These are phyloP conservation scores for Cyberlindnera meyerae DNA, from an alignment of 805 yeast genomes.

Conservation along the genomic window DNA sequence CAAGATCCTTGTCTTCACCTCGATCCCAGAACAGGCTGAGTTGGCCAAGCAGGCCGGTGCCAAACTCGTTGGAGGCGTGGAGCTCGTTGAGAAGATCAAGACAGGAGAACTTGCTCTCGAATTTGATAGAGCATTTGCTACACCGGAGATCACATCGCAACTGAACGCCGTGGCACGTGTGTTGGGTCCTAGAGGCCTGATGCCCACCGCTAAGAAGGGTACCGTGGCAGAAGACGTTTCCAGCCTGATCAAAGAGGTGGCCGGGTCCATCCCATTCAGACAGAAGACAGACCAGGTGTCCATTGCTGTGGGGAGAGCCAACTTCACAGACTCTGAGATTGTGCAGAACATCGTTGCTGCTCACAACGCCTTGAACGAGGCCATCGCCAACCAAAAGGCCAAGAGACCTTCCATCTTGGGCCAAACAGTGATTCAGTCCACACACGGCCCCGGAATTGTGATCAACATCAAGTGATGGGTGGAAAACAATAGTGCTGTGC, in stretches of 20 bases:
- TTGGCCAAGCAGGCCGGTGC: constrained; percentile 58
- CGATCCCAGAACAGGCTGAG: constrained; percentile 45
- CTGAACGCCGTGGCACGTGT: constrained; percentile 68
- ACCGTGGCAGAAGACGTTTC: constrained; percentile 71
- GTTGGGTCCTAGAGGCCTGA: constrained; percentile 83
- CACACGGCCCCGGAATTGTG: constrained; percentile 77
- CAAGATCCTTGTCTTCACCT: constrained; percentile 64
- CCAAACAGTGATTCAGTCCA: constrained; percentile 59
- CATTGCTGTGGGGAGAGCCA: constrained; percentile 71
- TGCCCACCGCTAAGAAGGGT: constrained; percentile 84
- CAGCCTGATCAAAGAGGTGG: constrained; percentile 44
- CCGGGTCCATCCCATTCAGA: constrained; percentile 74
- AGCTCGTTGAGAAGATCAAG: constrained; percentile 58
- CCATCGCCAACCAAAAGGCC: constrained; percentile 49
- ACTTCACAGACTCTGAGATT: constrained; percentile 72
- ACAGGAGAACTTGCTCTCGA: constrained; percentile 44
- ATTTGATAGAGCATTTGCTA: constrained; percentile 76
- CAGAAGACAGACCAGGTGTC: constrained; percentile 59
- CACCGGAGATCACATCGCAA: constrained; percentile 70
- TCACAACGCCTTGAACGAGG: constrained; percentile 52
- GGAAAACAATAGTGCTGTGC: too few relatives aligned
- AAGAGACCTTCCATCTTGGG: constrained; percentile 70
- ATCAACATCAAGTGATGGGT: constrained; percentile 40
- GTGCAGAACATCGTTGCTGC: constrained; percentile 66
- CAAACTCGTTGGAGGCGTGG: constrained; percentile 63